These are phyloP conservation scores for Fragilaria crotonensis DNA, from an alignment of 108 stramenopile species.

Conservation along the genomic window DNA sequence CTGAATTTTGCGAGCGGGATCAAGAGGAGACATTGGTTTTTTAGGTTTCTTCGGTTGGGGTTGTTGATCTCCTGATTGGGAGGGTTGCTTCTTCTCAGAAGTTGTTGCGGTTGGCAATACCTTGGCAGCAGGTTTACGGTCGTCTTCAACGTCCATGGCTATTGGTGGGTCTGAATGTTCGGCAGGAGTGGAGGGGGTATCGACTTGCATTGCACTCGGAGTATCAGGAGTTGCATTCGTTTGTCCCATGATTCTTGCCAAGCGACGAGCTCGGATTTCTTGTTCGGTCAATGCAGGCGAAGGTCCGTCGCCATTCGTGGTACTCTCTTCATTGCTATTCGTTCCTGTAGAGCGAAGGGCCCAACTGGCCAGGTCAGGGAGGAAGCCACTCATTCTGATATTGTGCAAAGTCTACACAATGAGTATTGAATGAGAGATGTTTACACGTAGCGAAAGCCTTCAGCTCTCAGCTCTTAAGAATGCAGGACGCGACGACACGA, in stretches of 20 bases:
- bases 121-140: neutral
- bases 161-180: no score
- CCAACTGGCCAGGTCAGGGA: constrained; percentile 73
- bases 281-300: constrained; percentile 36
- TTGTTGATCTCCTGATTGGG: no score
- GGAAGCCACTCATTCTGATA: constrained; percentile 58
- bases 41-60: constrained; percentile 27
- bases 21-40: constrained; percentile 11
- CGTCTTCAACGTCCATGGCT: constrained; percentile 30
- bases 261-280: constrained; percentile 72
- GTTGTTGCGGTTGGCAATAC: neutral
- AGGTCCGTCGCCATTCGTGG: neutral
- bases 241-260: constrained; percentile 49
- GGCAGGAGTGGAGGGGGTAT: no score
- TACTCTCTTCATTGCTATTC: constrained; percentile 13
- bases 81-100: neutral
- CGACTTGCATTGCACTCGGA: constrained; percentile 10
- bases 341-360: constrained; percentile 39
- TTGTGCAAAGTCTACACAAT: no score
- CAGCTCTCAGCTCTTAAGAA: no score
- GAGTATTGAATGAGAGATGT: no score
- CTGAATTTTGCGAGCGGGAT: constrained; percentile 49
- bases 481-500: no score
- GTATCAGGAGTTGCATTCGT: neutral
- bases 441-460: no score